Conservation (phyloP, 1,139 yeast genomes). For the Wickerhamomyces sp. region DNA sequence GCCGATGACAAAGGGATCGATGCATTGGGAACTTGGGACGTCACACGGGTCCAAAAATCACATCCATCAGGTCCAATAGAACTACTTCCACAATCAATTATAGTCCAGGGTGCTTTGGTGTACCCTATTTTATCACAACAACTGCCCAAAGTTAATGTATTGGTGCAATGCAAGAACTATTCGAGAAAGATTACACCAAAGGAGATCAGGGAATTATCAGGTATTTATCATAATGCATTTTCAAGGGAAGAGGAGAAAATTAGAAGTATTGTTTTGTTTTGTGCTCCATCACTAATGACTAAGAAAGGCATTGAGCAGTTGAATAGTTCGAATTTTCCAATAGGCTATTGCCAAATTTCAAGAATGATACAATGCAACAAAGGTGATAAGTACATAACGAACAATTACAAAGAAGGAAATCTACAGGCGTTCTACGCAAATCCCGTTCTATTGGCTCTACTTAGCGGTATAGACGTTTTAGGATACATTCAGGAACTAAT, state of each 20-base stretch:
- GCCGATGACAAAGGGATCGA: constrained; percentile 73
- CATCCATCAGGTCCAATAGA: constrained; percentile 1
- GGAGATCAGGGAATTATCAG: constrained; percentile 53
- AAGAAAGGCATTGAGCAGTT: constrained; percentile 53
- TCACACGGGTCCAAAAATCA: background rate
- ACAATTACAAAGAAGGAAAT: constrained; percentile 38
- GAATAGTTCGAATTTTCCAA: constrained; percentile 49
- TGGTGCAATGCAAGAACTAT: constrained; percentile 58
- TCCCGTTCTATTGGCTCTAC: constrained; percentile 15
- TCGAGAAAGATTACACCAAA: constrained; percentile 43
- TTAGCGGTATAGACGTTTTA: background rate
- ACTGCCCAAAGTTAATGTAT: constrained; percentile 24
- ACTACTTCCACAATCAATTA: background rate
- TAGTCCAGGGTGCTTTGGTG: constrained; percentile 21
- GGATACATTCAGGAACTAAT: background rate
- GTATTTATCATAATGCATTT: constrained; percentile 45
- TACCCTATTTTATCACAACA: constrained; percentile 25
- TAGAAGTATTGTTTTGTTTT: constrained; percentile 37
- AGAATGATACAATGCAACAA: constrained; percentile 17
- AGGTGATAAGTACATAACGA: constrained; percentile 31
- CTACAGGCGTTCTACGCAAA: constrained; percentile 42
- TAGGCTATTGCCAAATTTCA: constrained; percentile 44
- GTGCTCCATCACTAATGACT: constrained; percentile 59
- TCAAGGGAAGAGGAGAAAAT: constrained; percentile 24
- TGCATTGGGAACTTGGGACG: constrained; percentile 55